Conservation (phyloP, 352 stramenopile species). For the Globisporangium cylindrosporum region DNA sequence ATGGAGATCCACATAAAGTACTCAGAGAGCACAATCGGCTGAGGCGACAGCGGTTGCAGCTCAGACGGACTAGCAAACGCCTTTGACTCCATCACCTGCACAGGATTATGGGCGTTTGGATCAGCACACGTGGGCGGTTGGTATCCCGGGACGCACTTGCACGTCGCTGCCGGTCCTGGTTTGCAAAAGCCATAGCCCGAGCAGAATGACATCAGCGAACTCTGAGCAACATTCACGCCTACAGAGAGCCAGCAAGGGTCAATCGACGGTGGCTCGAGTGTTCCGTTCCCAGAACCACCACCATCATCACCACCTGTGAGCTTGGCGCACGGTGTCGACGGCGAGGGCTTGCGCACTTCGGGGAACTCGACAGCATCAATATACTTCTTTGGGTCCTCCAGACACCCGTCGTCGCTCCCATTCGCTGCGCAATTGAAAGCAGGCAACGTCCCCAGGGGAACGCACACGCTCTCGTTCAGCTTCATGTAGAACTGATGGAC, state of each 20-base stretch:
- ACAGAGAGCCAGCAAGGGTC: slow-evolving; percentile 15
- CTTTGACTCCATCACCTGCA: neutral
- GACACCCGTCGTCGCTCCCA: slow-evolving; percentile 19
- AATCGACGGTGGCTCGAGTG: neutral
- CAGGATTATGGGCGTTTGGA: neutral
- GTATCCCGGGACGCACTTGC: slow-evolving; percentile 3
- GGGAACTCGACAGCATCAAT: slow-evolving; percentile 8
- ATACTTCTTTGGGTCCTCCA: slow-evolving; percentile 17
- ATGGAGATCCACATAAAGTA: neutral
- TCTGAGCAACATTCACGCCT: slow-evolving; percentile 6
- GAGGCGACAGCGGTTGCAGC: neutral
- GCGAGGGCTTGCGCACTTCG: slow-evolving; percentile 1
- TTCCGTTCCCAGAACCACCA: neutral
- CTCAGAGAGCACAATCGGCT: neutral
- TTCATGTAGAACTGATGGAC: slow-evolving; percentile 17
- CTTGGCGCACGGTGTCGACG: neutral
- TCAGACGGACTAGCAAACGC: neutral
- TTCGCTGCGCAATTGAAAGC: slow-evolving; percentile 22
- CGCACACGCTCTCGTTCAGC: slow-evolving; percentile 12
- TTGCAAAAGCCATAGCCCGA: slow-evolving; percentile 20
- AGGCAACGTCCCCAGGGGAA: slow-evolving; percentile 9
- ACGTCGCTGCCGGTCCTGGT: slow-evolving; percentile 1
- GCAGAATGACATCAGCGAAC: slow-evolving; percentile 21
- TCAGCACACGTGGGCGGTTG: slow-evolving; percentile 4
- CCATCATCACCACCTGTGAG: neutral